Evolutionary conservation across 2,329 filamentous ascomycete genomes (phyloP).

Genomic region (Cladosporium velox): DNA sequence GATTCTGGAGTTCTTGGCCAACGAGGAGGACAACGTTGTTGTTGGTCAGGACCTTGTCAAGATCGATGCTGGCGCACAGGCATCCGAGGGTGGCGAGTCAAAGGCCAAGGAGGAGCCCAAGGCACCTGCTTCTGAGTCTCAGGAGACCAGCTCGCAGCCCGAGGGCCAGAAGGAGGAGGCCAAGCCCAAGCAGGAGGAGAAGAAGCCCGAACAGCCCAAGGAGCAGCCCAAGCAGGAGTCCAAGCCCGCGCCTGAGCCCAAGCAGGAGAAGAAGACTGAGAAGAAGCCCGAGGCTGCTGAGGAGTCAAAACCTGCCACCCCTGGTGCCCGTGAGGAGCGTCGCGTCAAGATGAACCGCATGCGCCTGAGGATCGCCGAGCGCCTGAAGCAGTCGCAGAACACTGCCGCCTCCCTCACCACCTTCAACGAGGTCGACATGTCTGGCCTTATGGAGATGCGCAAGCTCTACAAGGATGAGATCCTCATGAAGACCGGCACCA

Average conservation of each 20-base stretch:
- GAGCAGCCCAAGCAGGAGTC: constrained; percentile 39
- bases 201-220: constrained; percentile 45
- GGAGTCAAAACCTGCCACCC: constrained; percentile 41
- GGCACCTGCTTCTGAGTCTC: constrained; percentile 58
- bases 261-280: constrained; percentile 44
- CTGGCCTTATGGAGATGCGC: constrained; percentile 92
- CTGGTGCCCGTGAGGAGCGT: constrained; percentile 80
- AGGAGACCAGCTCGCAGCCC: constrained; percentile 59
- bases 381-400: constrained; percentile 98
- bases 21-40: constrained; percentile 91
- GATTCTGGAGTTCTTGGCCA: constrained; percentile 88
- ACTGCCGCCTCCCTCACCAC: constrained; percentile 95
- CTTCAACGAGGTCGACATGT: constrained; percentile 99
- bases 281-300: constrained; percentile 47
- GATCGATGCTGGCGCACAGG: constrained; percentile 74
- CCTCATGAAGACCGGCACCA: constrained; percentile 92
- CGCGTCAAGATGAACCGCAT: constrained; percentile 99
- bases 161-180: constrained; percentile 51
- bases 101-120: constrained; percentile 58
- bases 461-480: constrained; percentile 97
- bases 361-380: constrained; percentile 94
- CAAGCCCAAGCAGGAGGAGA: constrained; percentile 42
- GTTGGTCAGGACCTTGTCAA: constrained; percentile 91
- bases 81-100: constrained; percentile 53
- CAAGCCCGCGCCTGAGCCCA: constrained; percentile 36